phyloP scores from a whole-genome alignment of 2,329 filamentous ascomycete species.

The Rugonectria rugulosa region DNA sequence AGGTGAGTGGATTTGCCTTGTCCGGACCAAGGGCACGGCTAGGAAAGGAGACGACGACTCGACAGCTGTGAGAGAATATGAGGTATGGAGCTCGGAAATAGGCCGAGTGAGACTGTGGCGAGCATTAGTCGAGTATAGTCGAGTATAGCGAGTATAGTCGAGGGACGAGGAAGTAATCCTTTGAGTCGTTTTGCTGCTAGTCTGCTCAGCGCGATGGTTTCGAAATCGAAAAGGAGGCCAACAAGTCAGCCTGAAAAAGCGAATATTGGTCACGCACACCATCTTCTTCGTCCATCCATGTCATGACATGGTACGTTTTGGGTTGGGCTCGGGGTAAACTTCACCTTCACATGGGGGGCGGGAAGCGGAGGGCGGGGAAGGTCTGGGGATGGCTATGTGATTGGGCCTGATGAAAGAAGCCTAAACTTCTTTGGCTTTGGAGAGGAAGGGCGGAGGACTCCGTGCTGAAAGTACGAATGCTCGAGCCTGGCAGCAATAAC shows the following conservation, averaged over 20 bases:
- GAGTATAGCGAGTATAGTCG: too few species aligned
- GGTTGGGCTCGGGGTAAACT: constrained; percentile 12
- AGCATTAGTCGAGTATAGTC: too few species aligned
- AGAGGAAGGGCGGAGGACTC: too few species aligned
- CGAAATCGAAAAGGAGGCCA: too few species aligned
- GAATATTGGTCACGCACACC: constrained; percentile 13
- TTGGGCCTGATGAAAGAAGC: constrained; percentile 9
- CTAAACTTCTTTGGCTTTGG: too few species aligned
- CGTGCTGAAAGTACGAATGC: too few species aligned
- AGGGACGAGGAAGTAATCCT: neutral
- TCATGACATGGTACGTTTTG: constrained; percentile 14
- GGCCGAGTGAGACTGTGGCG: neutral
- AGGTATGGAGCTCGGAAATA: neutral
- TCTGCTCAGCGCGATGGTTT: neutral
- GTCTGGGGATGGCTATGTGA: constrained; percentile 9
- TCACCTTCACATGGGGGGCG: constrained; percentile 12
- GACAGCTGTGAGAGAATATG: neutral
- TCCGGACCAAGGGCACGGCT: constrained; percentile 21
- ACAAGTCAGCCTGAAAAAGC: neutral
- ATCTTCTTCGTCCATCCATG: constrained; percentile 3
- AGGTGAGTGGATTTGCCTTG: constrained; percentile 10
- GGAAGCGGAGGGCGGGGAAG: constrained; percentile 23
- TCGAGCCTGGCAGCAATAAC: too few species aligned
- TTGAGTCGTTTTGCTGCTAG: neutral
- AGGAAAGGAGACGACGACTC: constrained; percentile 2